A percentile compares a stretch with the other conserved stretches of the same genome.
phyloP scores from a whole-genome alignment of 169 alveolate species.

The Pseudocohnilembus persalinus region DNA sequence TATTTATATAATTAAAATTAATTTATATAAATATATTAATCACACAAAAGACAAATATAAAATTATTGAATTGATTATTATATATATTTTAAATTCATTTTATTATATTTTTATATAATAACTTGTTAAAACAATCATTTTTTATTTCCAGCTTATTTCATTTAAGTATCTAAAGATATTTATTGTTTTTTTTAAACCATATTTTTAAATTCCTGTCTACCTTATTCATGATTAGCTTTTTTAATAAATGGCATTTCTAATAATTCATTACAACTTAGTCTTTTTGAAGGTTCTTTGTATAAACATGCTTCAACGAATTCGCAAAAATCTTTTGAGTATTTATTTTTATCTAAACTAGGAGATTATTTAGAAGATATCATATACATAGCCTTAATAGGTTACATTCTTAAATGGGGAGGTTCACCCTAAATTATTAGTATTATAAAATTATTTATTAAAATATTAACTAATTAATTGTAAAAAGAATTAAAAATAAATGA shows the following conservation, averaged over 20 bases:
- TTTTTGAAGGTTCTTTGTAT: constrained; percentile 34
- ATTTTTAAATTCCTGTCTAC: too few species aligned
- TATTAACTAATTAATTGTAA: background rate
- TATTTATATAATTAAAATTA: too few species aligned
- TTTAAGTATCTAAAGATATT: background rate
- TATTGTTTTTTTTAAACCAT: background rate
- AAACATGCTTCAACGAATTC: constrained; percentile 36
- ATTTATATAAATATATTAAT: too few species aligned
- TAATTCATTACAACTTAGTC: constrained; percentile 23
- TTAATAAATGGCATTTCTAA: constrained; percentile 17
- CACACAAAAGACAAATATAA: background rate
- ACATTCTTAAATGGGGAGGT: constrained; percentile 48
- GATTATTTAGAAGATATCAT: constrained; percentile 33
- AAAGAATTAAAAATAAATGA: too few species aligned
- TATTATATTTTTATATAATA: too few species aligned
- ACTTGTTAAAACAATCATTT: background rate
- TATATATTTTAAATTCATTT: too few species aligned
- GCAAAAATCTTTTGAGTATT: constrained; percentile 24
- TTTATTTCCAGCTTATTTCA: background rate
- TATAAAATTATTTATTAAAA: too few species aligned
- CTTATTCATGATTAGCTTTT: background rate
- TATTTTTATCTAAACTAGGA: constrained; percentile 24
- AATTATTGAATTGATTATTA: too few species aligned
- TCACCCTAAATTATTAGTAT: too few species aligned
- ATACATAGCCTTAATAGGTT: constrained; percentile 47